These are phyloP conservation scores for Emydomyces testavorans DNA, from an alignment of 2,329 filamentous ascomycete species.

Conservation along the genomic window DNA sequence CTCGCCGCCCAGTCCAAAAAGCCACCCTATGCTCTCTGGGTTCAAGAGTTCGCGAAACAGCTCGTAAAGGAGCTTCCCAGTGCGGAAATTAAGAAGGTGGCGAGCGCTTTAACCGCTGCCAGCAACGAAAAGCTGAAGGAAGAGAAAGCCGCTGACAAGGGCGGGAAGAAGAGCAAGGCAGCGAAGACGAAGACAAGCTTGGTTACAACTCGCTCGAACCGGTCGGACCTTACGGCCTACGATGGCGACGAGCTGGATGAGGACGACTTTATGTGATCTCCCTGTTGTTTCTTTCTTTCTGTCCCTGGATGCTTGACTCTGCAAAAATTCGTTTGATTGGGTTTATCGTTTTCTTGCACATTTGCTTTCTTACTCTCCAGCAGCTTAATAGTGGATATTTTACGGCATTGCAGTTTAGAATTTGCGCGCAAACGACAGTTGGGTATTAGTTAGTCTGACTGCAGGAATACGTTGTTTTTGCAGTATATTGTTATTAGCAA, in stretches of 20 bases:
- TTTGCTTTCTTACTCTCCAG: background rate
- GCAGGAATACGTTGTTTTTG: background rate
- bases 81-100: constrained; percentile 93
- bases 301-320: background rate
- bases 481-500: background rate
- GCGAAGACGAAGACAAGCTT: constrained; percentile 87
- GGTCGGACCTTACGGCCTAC: constrained; percentile 62
- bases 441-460: background rate
- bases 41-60: constrained; percentile 82
- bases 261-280: constrained; percentile 39
- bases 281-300: constrained; percentile 10
- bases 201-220: constrained; percentile 47
- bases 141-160: constrained; percentile 88
- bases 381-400: constrained; percentile 5
- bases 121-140: constrained; percentile 98
- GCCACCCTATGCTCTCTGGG: constrained; percentile 77
- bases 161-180: constrained; percentile 92
- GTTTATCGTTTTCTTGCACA: background rate
- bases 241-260: constrained; percentile 74
- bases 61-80: constrained; percentile 77
- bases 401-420: constrained; percentile 11
- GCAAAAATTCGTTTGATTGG: background rate
- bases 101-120: constrained; percentile 74
- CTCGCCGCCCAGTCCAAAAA: constrained; percentile 68
- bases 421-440: background rate